Evolutionary conservation across 805 yeast genomes (phyloP), one percentile per base, ranked within the genome.

Genomic region (Saturnispora saitoi): DNA sequence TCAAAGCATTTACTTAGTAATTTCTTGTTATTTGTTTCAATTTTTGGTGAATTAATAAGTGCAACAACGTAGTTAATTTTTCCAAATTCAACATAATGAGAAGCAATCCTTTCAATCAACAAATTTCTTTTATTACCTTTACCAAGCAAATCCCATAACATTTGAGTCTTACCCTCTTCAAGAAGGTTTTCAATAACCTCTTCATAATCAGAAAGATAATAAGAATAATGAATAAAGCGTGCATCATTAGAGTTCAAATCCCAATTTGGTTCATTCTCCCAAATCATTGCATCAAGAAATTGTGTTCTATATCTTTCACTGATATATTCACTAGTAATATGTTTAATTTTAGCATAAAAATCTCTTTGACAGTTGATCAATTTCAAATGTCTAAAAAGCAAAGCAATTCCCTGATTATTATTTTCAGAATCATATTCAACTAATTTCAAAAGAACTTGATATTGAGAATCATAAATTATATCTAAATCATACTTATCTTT

Each of bases 371-470:
- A 44, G 12, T 39, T 39, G 3, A 22, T 20, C 22, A 42, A 30
- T 19, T 42, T 30, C 15, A 42, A 20, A 17, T 14, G 15, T 17
- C 44, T 42, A 17, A 29, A 42, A 29, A 42, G 44, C 10, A 30
- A 9, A 1, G 41, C 41, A 37, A 37, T 37, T 4, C 17, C 26
- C 17, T 39, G 42, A 15, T 36, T 44, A 14, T 17, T 36, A 8
- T 19, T 29, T 10, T 15, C 15, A 17, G 9, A 17, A 9, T 20
- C 15, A 15, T 30, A 15, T 12, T 38, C 24, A 20, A 38, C 20
- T 22, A 45, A 31, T 39, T 38, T 19, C 22, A 45, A 24, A 30
- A 45, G 15, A 11, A 45, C 43, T 30, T 42, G 19, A 29, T 45
- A 42, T 41, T 36, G 24, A 14, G 48, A 37, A 22, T 45, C 22